Percentiles rank a stretch among this genome's conserved stretches.
phyloP scores from a whole-genome alignment of 495 filamentous ascomycete genomes.

The Podospora didyma region DNA sequence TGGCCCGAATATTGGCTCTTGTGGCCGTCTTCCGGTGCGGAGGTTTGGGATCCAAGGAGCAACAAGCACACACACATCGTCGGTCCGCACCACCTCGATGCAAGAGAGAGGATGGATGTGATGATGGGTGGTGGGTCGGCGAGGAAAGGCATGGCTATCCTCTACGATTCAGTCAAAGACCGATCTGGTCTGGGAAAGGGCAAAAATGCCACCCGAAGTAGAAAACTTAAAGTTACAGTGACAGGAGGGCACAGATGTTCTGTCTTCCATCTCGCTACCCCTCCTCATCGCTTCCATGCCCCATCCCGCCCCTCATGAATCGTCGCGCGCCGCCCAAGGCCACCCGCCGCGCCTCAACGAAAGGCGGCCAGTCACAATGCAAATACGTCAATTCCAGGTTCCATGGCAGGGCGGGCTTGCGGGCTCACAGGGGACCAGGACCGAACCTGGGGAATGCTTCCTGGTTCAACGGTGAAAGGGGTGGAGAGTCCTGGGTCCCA shows the following conservation, averaged over 20 bases:
- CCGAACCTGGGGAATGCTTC: conserved; percentile 22
- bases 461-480: conserved; percentile 2
- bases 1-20: conserved; percentile 6
- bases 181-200: not conserved
- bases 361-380: conserved; percentile 7
- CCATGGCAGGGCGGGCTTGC: conserved; percentile 10
- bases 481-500: conserved; percentile 12
- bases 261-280: not conserved
- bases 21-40: conserved; percentile 1
- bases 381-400: not conserved
- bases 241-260: not conserved
- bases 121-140: too few species aligned
- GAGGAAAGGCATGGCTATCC: not conserved
- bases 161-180: not conserved
- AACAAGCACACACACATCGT: not conserved
- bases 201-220: not conserved
- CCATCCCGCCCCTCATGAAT: conserved; percentile 5
- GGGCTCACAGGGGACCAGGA: conserved; percentile 14
- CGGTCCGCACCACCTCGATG: too few species aligned
- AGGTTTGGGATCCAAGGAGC: not conserved
- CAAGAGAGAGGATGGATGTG: too few species aligned
- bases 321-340: not conserved
- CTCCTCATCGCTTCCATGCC: not conserved
- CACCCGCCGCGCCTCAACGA: not conserved
- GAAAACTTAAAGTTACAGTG: not conserved